Evolutionary conservation across 2,329 filamentous ascomycete genomes (phyloP).

Genomic region (Fusarium austroafricanum): DNA sequence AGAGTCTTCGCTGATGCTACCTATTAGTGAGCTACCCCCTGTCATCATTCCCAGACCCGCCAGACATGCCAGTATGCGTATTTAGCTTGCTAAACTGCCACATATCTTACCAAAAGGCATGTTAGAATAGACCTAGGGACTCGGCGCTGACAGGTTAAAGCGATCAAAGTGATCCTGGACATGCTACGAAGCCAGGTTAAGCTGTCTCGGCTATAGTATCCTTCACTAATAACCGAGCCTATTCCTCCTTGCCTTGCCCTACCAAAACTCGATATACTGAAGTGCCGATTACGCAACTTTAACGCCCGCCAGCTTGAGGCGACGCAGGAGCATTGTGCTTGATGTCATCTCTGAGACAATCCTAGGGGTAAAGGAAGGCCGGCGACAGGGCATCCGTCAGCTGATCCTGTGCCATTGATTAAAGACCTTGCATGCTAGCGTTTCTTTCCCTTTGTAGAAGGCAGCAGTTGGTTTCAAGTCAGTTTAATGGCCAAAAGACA

Average conservation of each 20-base stretch:
- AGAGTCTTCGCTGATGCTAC: no score
- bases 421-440: background rate
- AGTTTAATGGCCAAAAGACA: no score
- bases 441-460: background rate
- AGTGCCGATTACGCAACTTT: background rate
- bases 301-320: background rate
- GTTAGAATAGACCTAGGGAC: no score
- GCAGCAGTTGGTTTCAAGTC: no score
- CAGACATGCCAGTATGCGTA: background rate
- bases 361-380: background rate
- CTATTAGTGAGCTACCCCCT: no score
- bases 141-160: background rate
- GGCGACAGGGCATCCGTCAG: background rate
- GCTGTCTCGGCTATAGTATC: background rate
- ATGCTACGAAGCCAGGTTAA: background rate
- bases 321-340: background rate
- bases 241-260: background rate
- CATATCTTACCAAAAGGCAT: background rate
- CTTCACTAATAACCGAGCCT: background rate
- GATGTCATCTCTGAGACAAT: background rate
- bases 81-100: background rate
- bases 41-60: no score
- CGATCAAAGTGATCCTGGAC: background rate
- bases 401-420: background rate
- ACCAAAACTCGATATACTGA: background rate